A percentile compares a stretch with the other conserved stretches of the same genome.
phyloP scores from a whole-genome alignment of 2,329 filamentous ascomycete genomes.

The Exophiala alcalophila region DNA sequence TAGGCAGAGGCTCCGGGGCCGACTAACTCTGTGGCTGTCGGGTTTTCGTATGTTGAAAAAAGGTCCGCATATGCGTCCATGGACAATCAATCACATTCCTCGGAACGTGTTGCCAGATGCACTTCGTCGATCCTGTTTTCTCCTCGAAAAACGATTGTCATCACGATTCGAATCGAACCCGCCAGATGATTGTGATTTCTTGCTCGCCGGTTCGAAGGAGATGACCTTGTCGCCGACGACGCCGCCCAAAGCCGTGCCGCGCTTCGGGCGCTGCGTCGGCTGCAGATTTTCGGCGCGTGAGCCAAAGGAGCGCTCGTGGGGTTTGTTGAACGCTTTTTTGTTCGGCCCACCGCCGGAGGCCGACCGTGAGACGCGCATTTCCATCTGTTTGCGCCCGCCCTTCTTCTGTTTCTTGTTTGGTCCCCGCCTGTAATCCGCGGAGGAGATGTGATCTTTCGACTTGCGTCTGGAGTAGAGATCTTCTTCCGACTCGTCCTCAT shows the following conservation, averaged over 20 bases:
- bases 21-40: no score
- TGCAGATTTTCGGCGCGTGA: slow-evolving; percentile 51
- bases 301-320: slow-evolving; percentile 56
- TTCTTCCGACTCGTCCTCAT: slow-evolving; percentile 37
- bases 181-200: slow-evolving; percentile 36
- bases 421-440: slow-evolving; percentile 51
- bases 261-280: slow-evolving; percentile 35
- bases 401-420: slow-evolving; percentile 45
- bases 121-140: slow-evolving; percentile 44
- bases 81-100: slow-evolving; percentile 36
- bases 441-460: slow-evolving; percentile 48
- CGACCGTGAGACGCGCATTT: slow-evolving; percentile 58
- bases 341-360: no score
- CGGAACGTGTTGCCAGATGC: slow-evolving; percentile 50
- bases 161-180: slow-evolving; percentile 10
- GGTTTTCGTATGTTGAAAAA: no score
- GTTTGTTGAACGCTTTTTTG: slow-evolving; percentile 36
- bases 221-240: slow-evolving; percentile 55
- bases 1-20: no score
- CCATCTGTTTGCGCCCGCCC: slow-evolving; percentile 41
- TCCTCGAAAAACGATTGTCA: slow-evolving; percentile 30
- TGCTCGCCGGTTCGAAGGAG: slow-evolving; percentile 55
- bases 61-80: background rate
- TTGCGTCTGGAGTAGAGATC: slow-evolving; percentile 36
- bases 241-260: slow-evolving; percentile 29